Evolutionary conservation across 2,329 filamentous ascomycete species (phyloP), one percentile per base, ranked within the genome.

Genomic region (Fusarium staphyleae): DNA sequence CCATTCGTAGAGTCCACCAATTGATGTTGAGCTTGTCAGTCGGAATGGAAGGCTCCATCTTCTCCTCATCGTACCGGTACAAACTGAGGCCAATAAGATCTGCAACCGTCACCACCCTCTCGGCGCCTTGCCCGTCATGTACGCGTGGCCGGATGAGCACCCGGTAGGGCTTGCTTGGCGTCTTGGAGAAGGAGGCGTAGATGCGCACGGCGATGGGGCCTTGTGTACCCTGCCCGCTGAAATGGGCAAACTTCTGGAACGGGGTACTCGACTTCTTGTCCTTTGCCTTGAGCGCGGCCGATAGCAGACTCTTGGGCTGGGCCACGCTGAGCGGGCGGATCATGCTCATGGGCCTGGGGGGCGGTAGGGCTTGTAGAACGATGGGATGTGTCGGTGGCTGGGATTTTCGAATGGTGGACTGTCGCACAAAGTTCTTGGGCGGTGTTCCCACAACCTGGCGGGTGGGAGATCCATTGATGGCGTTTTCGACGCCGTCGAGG

Each of bases 51-150:
- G 90, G 90, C 59, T 91, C 84, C 22, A 86, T 77, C 63, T 89
- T 89, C 69, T 93, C 89, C 65, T 93, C 87, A 40, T 85, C 84
- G 69, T 93, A 95, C 57, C 88, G 81, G 80, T 88, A 93, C 11
- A 96, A 74, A 57, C 87, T 87, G 56, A 93, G 80, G 0, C 90
- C 91, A 60, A 96, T 92, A n/a, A 92, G 81, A 65, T 96, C 90
- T 1, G 87, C 85, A 12, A 95, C 89, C 0, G 86, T 88, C 15
- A 91, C 88, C 3, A 83, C 79, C 16, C 85, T 77, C 57, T 87
- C 82, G 6, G 69, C 70, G 28, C 81, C 80, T 51, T 88, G 83
- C 16, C 87, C 87, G 52, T 88, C 84, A 61, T 90, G 87, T 13
- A 90, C 83, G 30, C 82, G 84, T 40, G 87, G 84, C 18, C 87